Base-by-base conservation (phyloP, 495 filamentous ascomycete species). In the Glutinoglossum americanum region DNA sequence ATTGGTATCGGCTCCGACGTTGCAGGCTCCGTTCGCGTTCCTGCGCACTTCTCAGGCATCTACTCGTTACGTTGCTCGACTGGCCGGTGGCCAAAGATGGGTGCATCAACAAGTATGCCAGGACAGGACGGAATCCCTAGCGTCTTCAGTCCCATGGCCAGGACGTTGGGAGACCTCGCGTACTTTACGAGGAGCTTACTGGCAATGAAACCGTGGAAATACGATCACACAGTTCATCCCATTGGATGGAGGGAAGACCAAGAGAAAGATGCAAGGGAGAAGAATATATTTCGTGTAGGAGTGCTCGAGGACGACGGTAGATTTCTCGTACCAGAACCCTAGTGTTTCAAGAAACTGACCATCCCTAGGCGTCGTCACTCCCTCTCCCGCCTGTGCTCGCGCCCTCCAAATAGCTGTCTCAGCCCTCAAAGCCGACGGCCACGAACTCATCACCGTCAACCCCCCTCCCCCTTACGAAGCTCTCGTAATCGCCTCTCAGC, bases 1-100 rank as follows among this genome's bases (percentile, higher is more conserved):
- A 94, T 96, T 59, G 92, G 92, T 28, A 82, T 98, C 61, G 92
- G 92, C 33, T 89, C 85, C 15, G 92, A 97, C 65, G 90, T 97
- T 10, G 90, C 92, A 44, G 92, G 92, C 11, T 90, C 84, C 10
- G 92, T 98, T 1, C 76, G 92, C 28, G 83, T 77, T 17, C 92
- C 92, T 2, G 90, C 92, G 3, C 89, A 94, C 54, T 97, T 85
- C 72, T 82, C 81, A 32, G 92, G 92, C 2, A 88, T 94, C 65
- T 96, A 95, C 67, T 81, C 82, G 1, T 68, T 98, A 23, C 79
- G 89, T 48, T 98, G 92, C 68, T 88, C 83, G n/a, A 94, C 85
- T n/a, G 89, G 92, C 19, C 75, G 92, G 27, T 98, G 92, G 87
- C 89, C 88, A 4, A 93, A 93, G 65, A 74, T 73, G 41, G 92